Conservation (phyloP, 2,329 filamentous ascomycete genomes). For the Diaporthe citrichinensis region DNA sequence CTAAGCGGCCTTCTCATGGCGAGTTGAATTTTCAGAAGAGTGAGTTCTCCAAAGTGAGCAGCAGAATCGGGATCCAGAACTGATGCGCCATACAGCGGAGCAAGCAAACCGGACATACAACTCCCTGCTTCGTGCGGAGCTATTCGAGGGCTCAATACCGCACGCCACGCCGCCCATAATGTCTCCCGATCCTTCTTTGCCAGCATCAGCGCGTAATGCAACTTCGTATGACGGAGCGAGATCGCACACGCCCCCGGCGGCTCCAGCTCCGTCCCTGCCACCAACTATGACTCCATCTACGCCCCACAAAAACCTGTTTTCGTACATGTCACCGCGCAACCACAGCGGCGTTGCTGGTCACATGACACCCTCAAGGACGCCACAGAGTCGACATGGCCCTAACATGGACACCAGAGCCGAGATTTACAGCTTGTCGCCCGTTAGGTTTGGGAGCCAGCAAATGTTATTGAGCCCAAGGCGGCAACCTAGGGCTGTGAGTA, state of each 20-base stretch:
- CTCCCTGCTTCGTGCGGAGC: constrained; percentile 86
- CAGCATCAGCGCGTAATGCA: constrained; percentile 65
- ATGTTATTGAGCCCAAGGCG: constrained; percentile 93
- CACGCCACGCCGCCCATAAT: constrained; percentile 78
- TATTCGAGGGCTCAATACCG: constrained; percentile 92
- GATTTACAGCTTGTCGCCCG: constrained; percentile 94
- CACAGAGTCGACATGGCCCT: constrained; percentile 87
- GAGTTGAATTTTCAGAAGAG: constrained; percentile 96
- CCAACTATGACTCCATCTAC: constrained; percentile 90
- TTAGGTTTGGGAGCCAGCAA: constrained; percentile 91
- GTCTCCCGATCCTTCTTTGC: constrained; percentile 70
- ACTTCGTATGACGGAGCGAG: constrained; percentile 76
- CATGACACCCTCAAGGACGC: constrained; percentile 89
- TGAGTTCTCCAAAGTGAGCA: constrained; percentile 58
- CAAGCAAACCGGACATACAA: constrained; percentile 97
- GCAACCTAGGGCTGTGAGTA: constrained; percentile 90
- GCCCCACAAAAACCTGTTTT: constrained; percentile 97
- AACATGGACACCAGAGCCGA: constrained; percentile 93
- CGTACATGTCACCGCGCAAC: constrained; percentile 84
- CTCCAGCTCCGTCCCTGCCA: constrained; percentile 74
- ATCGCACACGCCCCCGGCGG: constrained; percentile 85
- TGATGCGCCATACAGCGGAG: constrained; percentile 71
- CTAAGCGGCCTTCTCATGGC: constrained; percentile 86
- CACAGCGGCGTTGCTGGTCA: constrained; percentile 81
- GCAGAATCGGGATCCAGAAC: background rate